Conservation (phyloP, 306 rosid species). For the Malus sieversii region DNA sequence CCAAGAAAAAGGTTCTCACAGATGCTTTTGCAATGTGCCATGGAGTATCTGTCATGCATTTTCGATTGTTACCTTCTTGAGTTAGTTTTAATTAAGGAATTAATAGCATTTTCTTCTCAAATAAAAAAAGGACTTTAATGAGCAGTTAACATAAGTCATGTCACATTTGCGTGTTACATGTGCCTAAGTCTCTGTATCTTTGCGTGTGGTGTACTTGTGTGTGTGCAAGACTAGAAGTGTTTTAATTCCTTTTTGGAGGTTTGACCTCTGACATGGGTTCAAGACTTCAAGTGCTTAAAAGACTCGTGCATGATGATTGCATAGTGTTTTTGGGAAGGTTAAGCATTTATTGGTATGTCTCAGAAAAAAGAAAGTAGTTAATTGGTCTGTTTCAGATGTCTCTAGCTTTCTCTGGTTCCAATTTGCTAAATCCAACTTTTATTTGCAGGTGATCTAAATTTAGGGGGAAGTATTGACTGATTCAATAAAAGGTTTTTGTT, state of each 20-base stretch:
- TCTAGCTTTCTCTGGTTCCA: neutral
- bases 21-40: neutral
- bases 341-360: neutral
- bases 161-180: neutral
- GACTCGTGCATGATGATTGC: neutral
- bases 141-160: neutral
- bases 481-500: constrained; percentile 4
- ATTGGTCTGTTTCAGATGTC: neutral
- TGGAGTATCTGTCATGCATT: neutral
- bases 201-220: neutral
- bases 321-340: neutral
- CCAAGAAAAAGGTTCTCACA: neutral
- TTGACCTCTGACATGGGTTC: neutral
- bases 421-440: neutral
- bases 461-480: neutral
- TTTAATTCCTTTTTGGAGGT: neutral
- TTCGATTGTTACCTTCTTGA: neutral
- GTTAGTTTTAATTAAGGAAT: neutral
- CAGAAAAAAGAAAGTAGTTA: neutral
- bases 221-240: neutral
- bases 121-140: neutral
- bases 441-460: neutral
- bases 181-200: neutral
- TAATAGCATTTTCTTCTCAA: neutral
- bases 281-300: neutral